A percentile compares a stretch with the other conserved stretches of the same genome.
phyloP scores from a whole-genome alignment of 1,139 yeast species.

The Casaregolazyma lundiana region DNA sequence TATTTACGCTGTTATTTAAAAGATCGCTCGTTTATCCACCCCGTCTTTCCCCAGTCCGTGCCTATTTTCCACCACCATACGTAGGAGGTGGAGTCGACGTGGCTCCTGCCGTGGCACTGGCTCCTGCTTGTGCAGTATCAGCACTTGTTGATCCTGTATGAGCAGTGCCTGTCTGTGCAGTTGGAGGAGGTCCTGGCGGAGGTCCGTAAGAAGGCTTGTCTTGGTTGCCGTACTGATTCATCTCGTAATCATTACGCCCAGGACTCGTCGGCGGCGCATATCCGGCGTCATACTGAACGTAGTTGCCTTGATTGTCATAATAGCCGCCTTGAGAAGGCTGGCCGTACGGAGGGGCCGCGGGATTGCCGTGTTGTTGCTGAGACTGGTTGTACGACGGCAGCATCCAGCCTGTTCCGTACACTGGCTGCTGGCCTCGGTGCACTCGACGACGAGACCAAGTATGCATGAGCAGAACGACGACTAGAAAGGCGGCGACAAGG shows the following conservation, averaged over 20 bases:
- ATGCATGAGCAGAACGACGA: slow-evolving; percentile 46
- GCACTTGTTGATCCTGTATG: not conserved
- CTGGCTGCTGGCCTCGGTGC: slow-evolving; percentile 59
- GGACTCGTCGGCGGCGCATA: slow-evolving; percentile 12
- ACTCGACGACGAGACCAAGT: slow-evolving; percentile 52
- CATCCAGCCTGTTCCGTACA: slow-evolving; percentile 84
- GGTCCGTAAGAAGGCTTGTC: not conserved
- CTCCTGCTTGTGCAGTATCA: not conserved
- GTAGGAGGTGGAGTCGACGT: slow-evolving; percentile 6
- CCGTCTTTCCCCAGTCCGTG: too few species aligned
- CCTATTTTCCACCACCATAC: not conserved
- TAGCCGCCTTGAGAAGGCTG: slow-evolving; percentile 76
- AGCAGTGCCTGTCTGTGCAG: not conserved
- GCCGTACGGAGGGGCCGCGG: slow-evolving; percentile 36
- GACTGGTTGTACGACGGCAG: slow-evolving; percentile 80
- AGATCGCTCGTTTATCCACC: too few species aligned
- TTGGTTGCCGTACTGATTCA: not conserved
- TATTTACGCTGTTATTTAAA: too few species aligned
- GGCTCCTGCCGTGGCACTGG: not conserved
- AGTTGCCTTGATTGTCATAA: slow-evolving; percentile 66
- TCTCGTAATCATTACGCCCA: not conserved
- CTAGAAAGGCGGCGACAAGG: slow-evolving; percentile 46
- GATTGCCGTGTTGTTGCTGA: slow-evolving; percentile 50
- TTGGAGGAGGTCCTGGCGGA: not conserved
- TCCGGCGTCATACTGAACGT: slow-evolving; percentile 33